Evolutionary conservation across 331 rosid genomes (phyloP), one percentile per base, ranked within the genome.

Genomic region (Dryas integrifolia): DNA sequence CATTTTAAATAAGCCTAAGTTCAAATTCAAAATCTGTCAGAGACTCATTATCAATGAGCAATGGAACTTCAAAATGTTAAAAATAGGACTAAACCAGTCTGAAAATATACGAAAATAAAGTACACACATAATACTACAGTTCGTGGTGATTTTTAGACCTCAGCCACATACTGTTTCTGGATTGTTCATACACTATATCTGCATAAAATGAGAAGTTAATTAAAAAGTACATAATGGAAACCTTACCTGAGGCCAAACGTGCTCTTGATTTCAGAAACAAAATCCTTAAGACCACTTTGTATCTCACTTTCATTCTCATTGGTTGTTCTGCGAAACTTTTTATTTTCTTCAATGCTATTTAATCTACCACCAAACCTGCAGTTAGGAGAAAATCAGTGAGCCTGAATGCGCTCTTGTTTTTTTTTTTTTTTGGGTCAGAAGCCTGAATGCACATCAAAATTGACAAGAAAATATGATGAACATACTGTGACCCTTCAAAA

Each of bases 401-500:
- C 61, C 21, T 35, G 46, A 26, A 14, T 50, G 46, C 30, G 13
- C 39, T 1, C 35, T 30, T 21, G 24, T 21, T 21, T 30, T 30
- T 30, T 30, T 30, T 30, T 30, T 30, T 30, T 30, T 30, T 30
- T 1, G 35, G 35, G 35, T 30, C 35, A 30, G 35, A 30, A 26
- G 65, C 61, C 21, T 35, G 52, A 26, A 14, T 51, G 46, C 30
- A 9, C 39, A 5, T 73, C 38, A 8, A 57, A 69, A 7, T 8
- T 68, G 10, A 44, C 47, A 9, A 44, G 61, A 30, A 30, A 39
- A 64, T 26, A 45, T 14, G 35, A 38, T 40, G 65, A 58, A 77
- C 85, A 50, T 70, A 82, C 85, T 82, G 82, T 38, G 85, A 77
- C 49, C 85, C 85, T 24, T 82, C 85, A 60, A 82, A 60, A 70